Evolutionary conservation across 2,329 filamentous ascomycete species (phyloP).

Genomic region (Trichoderma sp.): DNA sequence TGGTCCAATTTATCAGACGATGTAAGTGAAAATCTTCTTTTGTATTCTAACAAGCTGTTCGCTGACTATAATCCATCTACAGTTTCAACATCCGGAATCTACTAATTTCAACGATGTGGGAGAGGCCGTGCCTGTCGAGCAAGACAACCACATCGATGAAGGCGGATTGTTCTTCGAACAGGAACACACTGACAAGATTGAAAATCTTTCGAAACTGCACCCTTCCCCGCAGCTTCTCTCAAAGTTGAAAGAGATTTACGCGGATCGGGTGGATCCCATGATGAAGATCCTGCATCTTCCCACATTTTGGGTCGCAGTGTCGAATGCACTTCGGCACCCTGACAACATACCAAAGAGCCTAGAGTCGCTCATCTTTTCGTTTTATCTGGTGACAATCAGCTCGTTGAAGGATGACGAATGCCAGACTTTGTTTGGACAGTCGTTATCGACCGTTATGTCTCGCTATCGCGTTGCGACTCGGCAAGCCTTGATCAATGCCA

Average conservation of each 20-base stretch:
- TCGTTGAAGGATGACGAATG: neutral
- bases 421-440: neutral
- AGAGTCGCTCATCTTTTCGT: neutral
- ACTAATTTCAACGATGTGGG: neutral
- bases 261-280: neutral
- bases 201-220: neutral
- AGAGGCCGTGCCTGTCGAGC: neutral
- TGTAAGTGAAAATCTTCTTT: neutral
- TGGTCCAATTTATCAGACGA: neutral
- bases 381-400: neutral
- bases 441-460: neutral
- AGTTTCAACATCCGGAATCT: constrained; percentile 4
- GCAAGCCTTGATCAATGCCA: constrained; percentile 2
- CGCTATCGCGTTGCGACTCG: neutral
- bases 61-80: neutral
- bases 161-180: neutral
- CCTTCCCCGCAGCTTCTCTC: neutral
- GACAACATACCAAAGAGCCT: neutral
- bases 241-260: neutral
- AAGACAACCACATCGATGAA: neutral
- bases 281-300: constrained; percentile 14
- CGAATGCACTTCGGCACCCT: neutral
- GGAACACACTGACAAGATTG: neutral
- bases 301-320: neutral
- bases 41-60: neutral